A percentile compares a stretch with the other conserved stretches of the same genome.
Conservation (phyloP, 768 basidiomycete species). For the Trametes maxima region DNA sequence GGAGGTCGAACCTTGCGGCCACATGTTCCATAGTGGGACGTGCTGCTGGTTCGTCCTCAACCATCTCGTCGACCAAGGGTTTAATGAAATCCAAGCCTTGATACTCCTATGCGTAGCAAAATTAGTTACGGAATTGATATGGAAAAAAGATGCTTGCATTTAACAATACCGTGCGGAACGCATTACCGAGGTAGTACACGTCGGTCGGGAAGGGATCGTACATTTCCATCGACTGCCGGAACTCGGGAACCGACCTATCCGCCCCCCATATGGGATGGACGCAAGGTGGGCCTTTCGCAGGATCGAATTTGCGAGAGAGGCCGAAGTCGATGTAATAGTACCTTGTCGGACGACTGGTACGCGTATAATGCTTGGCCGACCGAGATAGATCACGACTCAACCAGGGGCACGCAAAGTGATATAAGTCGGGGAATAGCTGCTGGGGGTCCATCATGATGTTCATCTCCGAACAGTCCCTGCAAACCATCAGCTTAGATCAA, state of each 20-base stretch:
- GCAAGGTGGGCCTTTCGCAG: constrained; percentile 27
- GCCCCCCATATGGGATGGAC: constrained; percentile 24
- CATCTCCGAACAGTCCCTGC: constrained; percentile 17
- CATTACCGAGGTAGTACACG: constrained; percentile 24
- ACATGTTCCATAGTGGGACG: constrained; percentile 29
- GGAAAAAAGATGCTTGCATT: neutral
- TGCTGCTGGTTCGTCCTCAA: constrained; percentile 23
- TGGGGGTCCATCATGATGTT: constrained; percentile 27
- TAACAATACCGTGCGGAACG: constrained; percentile 14
- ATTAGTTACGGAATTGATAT: neutral
- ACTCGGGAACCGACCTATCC: constrained; percentile 27
- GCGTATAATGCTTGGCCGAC: constrained; percentile 27
- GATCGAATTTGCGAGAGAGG: constrained; percentile 29
- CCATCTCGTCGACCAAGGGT: constrained; percentile 31
- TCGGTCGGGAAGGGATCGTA: constrained; percentile 30
- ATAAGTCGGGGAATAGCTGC: constrained; percentile 30
- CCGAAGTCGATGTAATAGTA: constrained; percentile 34
- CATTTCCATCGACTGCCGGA: constrained; percentile 7
- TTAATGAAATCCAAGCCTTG: constrained; percentile 28
- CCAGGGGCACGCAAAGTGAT: constrained; percentile 27
- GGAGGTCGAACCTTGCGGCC: constrained; percentile 11
- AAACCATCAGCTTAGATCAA: neutral
- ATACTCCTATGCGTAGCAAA: constrained; percentile 4
- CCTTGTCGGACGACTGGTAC: constrained; percentile 27
- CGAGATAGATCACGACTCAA: constrained; percentile 28